phyloP scores from a whole-genome alignment of 768 basidiomycete genomes.

The Boletus rubroflammeus region DNA sequence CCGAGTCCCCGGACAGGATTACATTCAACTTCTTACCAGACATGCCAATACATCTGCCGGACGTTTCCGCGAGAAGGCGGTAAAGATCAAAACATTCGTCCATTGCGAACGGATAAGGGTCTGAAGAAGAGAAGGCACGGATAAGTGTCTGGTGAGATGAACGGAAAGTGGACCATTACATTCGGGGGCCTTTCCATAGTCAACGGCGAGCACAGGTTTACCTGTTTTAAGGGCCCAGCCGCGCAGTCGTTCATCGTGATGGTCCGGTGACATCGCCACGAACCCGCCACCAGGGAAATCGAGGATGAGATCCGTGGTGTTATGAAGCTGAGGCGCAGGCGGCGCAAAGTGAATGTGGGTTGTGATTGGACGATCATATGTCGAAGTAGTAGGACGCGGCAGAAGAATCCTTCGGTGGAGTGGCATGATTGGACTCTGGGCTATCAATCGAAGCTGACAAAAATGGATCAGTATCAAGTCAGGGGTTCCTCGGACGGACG shows the following conservation, averaged over 20 bases:
- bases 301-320: slow-evolving; percentile 76
- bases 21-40: slow-evolving; percentile 75
- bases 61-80: slow-evolving; percentile 72
- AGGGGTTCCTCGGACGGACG: slow-evolving; percentile 24
- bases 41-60: slow-evolving; percentile 82
- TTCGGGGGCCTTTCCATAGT: slow-evolving; percentile 97
- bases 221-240: slow-evolving; percentile 80
- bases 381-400: slow-evolving; percentile 72
- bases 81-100: slow-evolving; percentile 95
- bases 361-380: slow-evolving; percentile 78
- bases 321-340: slow-evolving; percentile 56
- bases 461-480: slow-evolving; percentile 4
- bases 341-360: slow-evolving; percentile 80
- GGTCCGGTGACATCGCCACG: slow-evolving; percentile 92
- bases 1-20: slow-evolving; percentile 91
- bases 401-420: slow-evolving; percentile 76
- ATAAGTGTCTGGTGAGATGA: slow-evolving; percentile 1
- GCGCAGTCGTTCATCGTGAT: slow-evolving; percentile 91
- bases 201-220: slow-evolving; percentile 78
- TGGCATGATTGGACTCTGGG: slow-evolving; percentile 55
- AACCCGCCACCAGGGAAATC: slow-evolving; percentile 98
- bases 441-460: slow-evolving; percentile 57
- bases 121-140: slow-evolving; percentile 37
- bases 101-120: slow-evolving; percentile 95
- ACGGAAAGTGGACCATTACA: slow-evolving; percentile 46